phyloP scores from a whole-genome alignment of 176 grass and related monocot genomes.

The Cymbopogon citratus region DNA sequence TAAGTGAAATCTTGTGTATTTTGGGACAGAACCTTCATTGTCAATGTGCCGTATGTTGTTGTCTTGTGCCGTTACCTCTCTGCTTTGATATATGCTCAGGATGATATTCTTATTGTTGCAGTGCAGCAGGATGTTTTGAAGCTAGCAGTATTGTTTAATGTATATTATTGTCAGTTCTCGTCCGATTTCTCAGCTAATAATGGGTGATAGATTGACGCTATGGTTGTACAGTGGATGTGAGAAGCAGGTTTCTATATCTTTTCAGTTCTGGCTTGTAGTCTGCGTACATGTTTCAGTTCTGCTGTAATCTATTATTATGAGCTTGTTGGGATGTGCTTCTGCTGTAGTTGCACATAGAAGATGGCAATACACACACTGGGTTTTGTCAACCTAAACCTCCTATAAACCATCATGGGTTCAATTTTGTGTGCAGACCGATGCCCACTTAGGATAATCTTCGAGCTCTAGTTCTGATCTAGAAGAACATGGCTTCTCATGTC shows the following conservation, averaged over 20 bases:
- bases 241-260: background rate
- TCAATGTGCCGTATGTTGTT: conserved; percentile 14
- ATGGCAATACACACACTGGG: too few species aligned
- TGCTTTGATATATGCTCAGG: background rate
- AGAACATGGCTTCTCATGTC: too few species aligned
- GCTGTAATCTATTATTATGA: too few species aligned
- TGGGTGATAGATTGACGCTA: background rate
- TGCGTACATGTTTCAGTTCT: background rate
- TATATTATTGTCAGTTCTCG: background rate
- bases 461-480: too few species aligned
- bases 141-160: background rate
- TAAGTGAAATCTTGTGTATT: conserved; percentile 23
- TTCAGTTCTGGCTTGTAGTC: background rate
- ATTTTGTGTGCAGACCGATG: too few species aligned
- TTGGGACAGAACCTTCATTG: background rate
- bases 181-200: background rate
- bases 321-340: too few species aligned
- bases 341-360: too few species aligned
- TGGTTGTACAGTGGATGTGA: background rate
- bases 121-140: background rate
- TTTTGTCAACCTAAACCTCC: too few species aligned
- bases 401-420: too few species aligned
- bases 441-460: too few species aligned
- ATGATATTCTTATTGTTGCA: background rate
- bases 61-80: background rate